phyloP scores from a whole-genome alignment of 2,329 filamentous ascomycete species.

The Hypomyces rosellus region DNA sequence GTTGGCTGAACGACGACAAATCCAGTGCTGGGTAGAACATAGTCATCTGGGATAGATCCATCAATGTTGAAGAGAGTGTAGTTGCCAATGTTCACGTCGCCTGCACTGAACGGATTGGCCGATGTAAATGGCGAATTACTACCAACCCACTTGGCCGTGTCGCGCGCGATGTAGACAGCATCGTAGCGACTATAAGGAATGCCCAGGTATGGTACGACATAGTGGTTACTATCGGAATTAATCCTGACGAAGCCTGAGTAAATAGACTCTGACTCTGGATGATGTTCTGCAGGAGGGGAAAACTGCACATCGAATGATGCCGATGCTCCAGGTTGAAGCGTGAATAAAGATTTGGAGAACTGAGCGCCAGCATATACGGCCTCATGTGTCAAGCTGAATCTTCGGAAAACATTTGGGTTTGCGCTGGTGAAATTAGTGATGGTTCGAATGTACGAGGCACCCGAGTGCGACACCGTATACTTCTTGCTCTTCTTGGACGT shows the following conservation, averaged over 20 bases:
- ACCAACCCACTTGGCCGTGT: not conserved
- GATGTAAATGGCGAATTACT: not conserved
- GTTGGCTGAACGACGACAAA: not conserved
- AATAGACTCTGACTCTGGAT: not conserved
- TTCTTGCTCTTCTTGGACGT: not conserved
- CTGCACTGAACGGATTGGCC: not conserved
- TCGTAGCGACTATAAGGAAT: not conserved
- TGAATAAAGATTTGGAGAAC: too few relatives aligned
- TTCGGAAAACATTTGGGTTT: not conserved
- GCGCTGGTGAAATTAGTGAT: slow-evolving; percentile 1
- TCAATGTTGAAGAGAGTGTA: slow-evolving; percentile 1
- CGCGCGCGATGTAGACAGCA: slow-evolving; percentile 1
- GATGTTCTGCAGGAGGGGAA: not conserved
- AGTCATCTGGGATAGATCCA: not conserved
- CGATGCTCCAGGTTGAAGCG: too few relatives aligned
- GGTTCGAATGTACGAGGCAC: not conserved
- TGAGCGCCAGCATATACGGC: not conserved
- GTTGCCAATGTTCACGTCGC: not conserved
- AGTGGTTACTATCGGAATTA: not conserved
- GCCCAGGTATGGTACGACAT: not conserved
- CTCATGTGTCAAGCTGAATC: not conserved
- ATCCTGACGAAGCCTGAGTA: not conserved
- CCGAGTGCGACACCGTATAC: slow-evolving; percentile 1
- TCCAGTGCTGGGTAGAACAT: not conserved
- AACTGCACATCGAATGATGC: not conserved